Conservation (phyloP, 176 grass and related monocot genomes). For the Alopecurus myosuroides region DNA sequence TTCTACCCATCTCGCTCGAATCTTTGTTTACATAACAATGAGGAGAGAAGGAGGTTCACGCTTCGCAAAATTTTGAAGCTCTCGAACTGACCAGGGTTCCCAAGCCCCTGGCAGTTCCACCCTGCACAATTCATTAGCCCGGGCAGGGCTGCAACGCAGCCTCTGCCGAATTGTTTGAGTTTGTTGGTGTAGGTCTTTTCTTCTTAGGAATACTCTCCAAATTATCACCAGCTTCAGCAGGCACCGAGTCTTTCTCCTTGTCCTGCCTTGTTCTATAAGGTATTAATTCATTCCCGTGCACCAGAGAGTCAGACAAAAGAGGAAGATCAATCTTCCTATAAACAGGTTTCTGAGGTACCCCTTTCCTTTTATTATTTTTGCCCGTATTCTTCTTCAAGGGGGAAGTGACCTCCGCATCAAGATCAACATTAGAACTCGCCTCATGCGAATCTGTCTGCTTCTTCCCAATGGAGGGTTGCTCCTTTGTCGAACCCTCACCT, state of each 20-base stretch:
- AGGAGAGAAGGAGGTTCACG: background rate
- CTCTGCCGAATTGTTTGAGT: no score
- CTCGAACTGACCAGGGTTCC: no score
- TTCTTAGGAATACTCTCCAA: background rate
- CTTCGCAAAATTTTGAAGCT: no score
- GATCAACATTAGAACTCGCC: background rate
- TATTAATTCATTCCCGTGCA: no score
- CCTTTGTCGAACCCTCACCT: no score
- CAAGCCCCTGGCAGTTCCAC: no score
- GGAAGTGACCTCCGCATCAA: background rate
- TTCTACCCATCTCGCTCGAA: background rate
- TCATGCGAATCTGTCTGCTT: no score
- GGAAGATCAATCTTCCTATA: background rate
- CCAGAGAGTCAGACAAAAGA: no score
- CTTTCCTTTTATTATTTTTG: background rate
- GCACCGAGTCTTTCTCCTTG: no score
- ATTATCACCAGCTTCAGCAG: background rate
- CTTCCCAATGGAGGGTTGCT: no score
- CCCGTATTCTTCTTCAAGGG: background rate
- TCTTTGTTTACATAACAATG: background rate
- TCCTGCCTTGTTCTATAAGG: no score
- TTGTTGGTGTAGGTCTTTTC: background rate
- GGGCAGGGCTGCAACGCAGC: background rate
- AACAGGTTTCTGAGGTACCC: background rate
- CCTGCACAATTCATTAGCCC: no score